Evolutionary conservation across 2,329 filamentous ascomycete genomes (phyloP), one percentile per base, ranked within the genome.

Genomic region (Hypoxylon sp.): DNA sequence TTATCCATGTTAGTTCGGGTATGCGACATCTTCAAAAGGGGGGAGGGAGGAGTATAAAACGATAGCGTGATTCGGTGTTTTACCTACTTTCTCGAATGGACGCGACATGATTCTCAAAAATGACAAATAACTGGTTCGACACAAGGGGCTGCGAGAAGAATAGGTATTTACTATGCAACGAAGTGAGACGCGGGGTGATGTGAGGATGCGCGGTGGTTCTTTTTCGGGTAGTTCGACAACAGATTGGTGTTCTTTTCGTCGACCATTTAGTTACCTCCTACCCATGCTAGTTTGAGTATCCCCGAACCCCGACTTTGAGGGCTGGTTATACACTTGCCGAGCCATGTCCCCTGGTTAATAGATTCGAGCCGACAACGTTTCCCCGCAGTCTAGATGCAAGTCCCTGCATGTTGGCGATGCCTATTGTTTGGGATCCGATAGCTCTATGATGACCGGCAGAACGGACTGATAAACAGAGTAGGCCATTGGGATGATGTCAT

Each of bases 1-100:
- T 47, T 13, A 11, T 33, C 39, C 14, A 17, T 60, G 37, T 71
- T 46, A 69, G 63, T 54, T 13, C 8, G 8, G 4, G 4, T 13
- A 8, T 37, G 37, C 11, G n/a, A 24, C 22, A 24, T 24, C 14
- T 13, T 13, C 5, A 26, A 47, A 48, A 39, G 24, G 29, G 29
- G 26, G 46, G 46, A 37, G 42, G 57, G 57, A 46, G 35, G 29
- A 29, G 31, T 8, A 31, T 31, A 22, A 50, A 22, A 55, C 17
- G 33, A 22, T 17, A 13, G 14, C 19, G 47, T 26, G 19, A 37
- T 39, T 66, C 29, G 22, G 13, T 44, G 37, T 10, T 22, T 19
- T 63, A 33, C 24, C 6, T 63, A 75, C 76, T 71, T 78, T 78
- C 14, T 78, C 67, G 33, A 77, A 78, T 29, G 75, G 75, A 10